Conservation (phyloP, 768 basidiomycete genomes). For the Phylloporus arenicola region DNA sequence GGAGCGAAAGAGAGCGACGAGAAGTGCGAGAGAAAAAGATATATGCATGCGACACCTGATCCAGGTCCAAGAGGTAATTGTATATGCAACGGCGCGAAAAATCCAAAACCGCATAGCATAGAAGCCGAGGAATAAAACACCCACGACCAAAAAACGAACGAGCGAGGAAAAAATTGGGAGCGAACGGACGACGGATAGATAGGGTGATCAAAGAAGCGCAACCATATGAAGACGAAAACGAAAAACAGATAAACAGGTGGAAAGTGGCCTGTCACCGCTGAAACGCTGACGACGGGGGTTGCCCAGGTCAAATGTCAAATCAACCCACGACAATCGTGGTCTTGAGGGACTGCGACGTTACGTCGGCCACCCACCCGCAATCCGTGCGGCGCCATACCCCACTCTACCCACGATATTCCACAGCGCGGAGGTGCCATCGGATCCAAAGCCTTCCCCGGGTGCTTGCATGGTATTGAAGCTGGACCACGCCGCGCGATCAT, state of each 20-base stretch:
- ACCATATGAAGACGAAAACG: constrained; percentile 16
- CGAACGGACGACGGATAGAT: constrained; percentile 10
- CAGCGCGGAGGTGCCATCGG: constrained; percentile 54
- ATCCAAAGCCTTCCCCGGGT: constrained; percentile 64
- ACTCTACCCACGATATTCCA: constrained; percentile 70
- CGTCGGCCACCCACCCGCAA: constrained; percentile 75
- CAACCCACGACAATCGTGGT: constrained; percentile 4
- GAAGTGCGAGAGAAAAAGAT: neutral
- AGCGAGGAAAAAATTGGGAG: neutral
- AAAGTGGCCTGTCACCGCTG: constrained; percentile 2
- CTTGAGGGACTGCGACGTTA: constrained; percentile 22
- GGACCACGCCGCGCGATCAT: constrained; percentile 75
- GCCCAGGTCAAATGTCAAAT: constrained; percentile 5
- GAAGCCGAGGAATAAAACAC: neutral
- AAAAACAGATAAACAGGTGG: neutral
- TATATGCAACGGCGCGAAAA: constrained; percentile 8
- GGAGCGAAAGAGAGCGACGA: constrained; percentile 14
- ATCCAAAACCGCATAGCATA: neutral
- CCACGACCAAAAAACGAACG: constrained; percentile 3
- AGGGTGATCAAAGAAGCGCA: constrained; percentile 12
- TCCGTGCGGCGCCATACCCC: constrained; percentile 69
- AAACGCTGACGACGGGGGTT: constrained; percentile 9
- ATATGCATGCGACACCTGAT: constrained; percentile 7
- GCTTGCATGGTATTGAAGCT: constrained; percentile 71
- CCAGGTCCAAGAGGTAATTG: constrained; percentile 9